Evolutionary conservation across 495 filamentous ascomycete genomes (phyloP).

Genomic region (Penicillium egyptiacum): DNA sequence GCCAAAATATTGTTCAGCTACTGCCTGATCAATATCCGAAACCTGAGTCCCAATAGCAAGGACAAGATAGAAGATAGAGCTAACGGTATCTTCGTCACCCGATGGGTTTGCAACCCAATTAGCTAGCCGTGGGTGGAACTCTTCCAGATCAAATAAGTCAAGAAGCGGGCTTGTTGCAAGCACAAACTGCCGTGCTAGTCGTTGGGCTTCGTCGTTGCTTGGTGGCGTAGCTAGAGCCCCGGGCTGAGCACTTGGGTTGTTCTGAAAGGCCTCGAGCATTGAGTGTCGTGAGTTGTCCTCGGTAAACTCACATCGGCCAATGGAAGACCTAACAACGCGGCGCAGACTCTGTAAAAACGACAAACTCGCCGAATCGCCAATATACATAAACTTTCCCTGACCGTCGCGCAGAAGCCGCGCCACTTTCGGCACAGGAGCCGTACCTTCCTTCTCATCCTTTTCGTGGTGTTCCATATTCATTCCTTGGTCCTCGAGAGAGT

Average conservation of each 20-base stretch:
- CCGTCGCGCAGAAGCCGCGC: conserved; percentile 56
- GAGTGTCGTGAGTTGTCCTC: conserved; percentile 66
- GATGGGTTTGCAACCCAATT: conserved; percentile 45
- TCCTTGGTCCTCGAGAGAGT: conserved; percentile 39
- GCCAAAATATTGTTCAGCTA: conserved; percentile 54
- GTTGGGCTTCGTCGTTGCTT: conserved; percentile 39
- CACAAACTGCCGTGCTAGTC: conserved; percentile 39
- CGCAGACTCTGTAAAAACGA: conserved; percentile 72
- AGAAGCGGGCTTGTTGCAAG: conserved; percentile 44
- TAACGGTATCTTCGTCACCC: conserved; percentile 46
- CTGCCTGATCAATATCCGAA: conserved; percentile 43
- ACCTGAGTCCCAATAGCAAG: conserved; percentile 62
- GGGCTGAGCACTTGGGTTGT: conserved; percentile 36
- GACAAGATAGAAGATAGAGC: conserved; percentile 58
- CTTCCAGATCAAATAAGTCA: conserved; percentile 40
- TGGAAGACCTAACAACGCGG: conserved; percentile 66
- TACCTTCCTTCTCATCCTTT: conserved; percentile 41
- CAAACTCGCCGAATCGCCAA: conserved; percentile 71
- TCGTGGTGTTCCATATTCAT: conserved; percentile 37
- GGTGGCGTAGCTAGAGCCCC: conserved; percentile 33
- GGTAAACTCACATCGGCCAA: conserved; percentile 66
- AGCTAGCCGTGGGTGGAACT: conserved; percentile 37
- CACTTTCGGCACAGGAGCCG: conserved; percentile 44
- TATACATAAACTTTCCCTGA: conserved; percentile 60
- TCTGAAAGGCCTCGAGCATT: conserved; percentile 60